Evolutionary conservation across 73 alveolate species (phyloP).

Genomic region (Vitrella brassicaformis): DNA sequence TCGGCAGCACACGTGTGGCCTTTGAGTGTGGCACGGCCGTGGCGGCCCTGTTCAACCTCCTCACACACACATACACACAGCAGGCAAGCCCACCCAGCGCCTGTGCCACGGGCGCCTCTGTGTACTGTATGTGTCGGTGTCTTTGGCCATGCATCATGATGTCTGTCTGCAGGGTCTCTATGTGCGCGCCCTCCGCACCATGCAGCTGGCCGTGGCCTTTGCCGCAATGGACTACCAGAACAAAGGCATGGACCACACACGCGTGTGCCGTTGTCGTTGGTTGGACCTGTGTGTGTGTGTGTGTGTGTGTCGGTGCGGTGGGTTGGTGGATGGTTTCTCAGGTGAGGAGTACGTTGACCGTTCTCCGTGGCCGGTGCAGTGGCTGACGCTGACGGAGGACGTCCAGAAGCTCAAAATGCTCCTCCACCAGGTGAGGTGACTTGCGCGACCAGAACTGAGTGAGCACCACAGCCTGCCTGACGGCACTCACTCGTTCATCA

Average conservation of each 20-base stretch:
- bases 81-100: too few relatives aligned
- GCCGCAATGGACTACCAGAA: conserved; percentile 27
- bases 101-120: too few relatives aligned
- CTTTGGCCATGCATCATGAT: not conserved
- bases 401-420: too few relatives aligned
- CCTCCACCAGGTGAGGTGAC: too few relatives aligned
- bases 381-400: conserved; percentile 30
- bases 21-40: not conserved
- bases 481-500: too few relatives aligned
- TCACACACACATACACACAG: too few relatives aligned
- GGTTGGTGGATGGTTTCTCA: not conserved
- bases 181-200: conserved; percentile 1
- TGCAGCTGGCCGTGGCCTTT: conserved; percentile 21
- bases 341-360: conserved; percentile 16
- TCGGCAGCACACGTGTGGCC: too few relatives aligned
- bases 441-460: too few relatives aligned
- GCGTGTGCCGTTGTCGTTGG: not conserved
- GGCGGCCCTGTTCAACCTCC: not conserved
- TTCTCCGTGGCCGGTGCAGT: conserved; percentile 32
- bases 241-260: conserved; percentile 3
- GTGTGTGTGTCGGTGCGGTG: not conserved
- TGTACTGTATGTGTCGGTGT: too few relatives aligned
- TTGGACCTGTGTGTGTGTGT: not conserved
- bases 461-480: too few relatives aligned
- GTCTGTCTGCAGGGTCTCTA: not conserved